Base-by-base conservation (phyloP, 345 rosid species). In the Syzygium grande region DNA sequence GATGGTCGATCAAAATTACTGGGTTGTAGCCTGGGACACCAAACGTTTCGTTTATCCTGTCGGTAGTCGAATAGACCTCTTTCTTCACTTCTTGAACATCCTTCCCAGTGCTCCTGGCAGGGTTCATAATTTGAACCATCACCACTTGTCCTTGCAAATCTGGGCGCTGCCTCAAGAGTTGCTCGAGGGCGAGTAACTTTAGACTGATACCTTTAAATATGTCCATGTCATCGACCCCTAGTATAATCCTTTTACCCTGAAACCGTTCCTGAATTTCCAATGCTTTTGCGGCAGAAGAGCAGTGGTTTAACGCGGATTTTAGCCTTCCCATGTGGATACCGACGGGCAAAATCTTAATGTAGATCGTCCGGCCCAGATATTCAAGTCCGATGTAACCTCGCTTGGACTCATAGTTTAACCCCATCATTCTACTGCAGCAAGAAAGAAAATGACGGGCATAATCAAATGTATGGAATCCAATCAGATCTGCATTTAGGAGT, bases 221-320 rank as follows among this genome's bases (percentile, higher is more conserved):
- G 86, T 92, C 94, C 94, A 90, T 91, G 88, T 92, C 94, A 85
- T 92, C 94, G 25, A 91, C 90, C 41, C 94, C 94, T 63, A 92
- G 84, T 41, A 92, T 86, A 79, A 92, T 56, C 87, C 58, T 90
- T 61, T 90, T 91, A 61, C 90, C 93, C 87, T 58, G 29, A 43
- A 91, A 92, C 88, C 88, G 90, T 56, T 89, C 65, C 87, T 88
- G 89, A 52, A 92, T 87, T 87, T 91, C 94, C 43, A 86, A 85
- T 61, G 91, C 90, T 85, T 88, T 92, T 59, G 51, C 83, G 13
- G 88, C 87, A 34, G 93, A 89, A 34, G 92, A 87, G 6, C 91
- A 90, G 25, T 90, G 91, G 89, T 89, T 87, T 65, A 92, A 58
- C 11, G 88, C 89, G 9, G 91, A 92, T 80, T 92, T 92, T 9